Evolutionary conservation across 2,329 filamentous ascomycete species (phyloP).

Genomic region (Diaporthe ilicicola): DNA sequence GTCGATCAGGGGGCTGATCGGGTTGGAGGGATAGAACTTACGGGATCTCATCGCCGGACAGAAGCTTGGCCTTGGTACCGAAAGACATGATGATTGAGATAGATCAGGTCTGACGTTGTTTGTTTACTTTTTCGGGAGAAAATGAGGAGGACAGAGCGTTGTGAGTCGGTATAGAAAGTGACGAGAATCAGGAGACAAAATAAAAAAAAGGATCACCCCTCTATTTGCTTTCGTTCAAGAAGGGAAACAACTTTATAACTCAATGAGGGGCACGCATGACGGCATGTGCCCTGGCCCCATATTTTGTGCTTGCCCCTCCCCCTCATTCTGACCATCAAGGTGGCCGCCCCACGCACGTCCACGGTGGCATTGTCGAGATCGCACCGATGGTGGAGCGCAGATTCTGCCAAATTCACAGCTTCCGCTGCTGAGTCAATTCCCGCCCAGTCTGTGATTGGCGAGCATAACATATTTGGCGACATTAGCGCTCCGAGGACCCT

Average conservation of each 20-base stretch:
- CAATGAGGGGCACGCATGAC: slow-evolving; percentile 28
- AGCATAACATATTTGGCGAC: background rate
- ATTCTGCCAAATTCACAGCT: background rate
- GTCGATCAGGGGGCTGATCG: background rate
- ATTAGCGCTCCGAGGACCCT: background rate
- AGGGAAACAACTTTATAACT: slow-evolving; percentile 28
- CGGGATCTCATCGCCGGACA: slow-evolving; percentile 72
- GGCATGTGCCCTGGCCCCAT: slow-evolving; percentile 12
- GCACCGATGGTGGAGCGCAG: slow-evolving; percentile 12
- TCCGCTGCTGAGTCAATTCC: background rate
- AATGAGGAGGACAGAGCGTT: background rate
- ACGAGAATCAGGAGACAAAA: slow-evolving; percentile 14
- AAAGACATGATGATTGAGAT: slow-evolving; percentile 59
- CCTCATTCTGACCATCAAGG: slow-evolving; percentile 19
- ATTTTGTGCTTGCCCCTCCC: slow-evolving; percentile 26
- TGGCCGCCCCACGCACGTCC: background rate
- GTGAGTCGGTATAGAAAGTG: background rate
- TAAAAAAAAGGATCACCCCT: background rate
- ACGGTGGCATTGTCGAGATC: background rate
- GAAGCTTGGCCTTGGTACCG: slow-evolving; percentile 65
- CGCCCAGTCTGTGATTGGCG: slow-evolving; percentile 6
- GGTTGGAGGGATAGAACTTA: slow-evolving; percentile 38
- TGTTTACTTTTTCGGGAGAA: background rate
- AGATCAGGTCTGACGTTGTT: background rate
- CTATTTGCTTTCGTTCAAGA: slow-evolving; percentile 2